These are phyloP conservation scores for Dovyalis caffra DNA, from an alignment of 345 rosid genomes.

Conservation along the genomic window DNA sequence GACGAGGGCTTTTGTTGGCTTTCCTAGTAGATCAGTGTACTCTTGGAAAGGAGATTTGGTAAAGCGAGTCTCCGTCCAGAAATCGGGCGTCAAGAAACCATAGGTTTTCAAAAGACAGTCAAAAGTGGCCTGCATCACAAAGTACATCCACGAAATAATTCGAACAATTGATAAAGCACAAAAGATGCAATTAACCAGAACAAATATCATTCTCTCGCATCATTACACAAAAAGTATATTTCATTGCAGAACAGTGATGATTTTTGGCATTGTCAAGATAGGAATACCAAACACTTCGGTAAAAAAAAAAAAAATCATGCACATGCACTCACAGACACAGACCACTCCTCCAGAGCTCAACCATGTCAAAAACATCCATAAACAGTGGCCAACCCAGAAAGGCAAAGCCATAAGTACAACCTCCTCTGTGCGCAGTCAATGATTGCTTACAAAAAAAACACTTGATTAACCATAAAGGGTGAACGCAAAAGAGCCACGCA, in stretches of 20 bases:
- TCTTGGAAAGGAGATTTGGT: conserved; percentile 59
- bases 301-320: too few relatives aligned
- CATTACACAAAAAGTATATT: background rate
- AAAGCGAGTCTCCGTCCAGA: conserved; percentile 68
- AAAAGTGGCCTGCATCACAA: conserved; percentile 52
- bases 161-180: background rate
- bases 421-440: too few relatives aligned
- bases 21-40: conserved; percentile 49
- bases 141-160: background rate
- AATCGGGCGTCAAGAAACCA: conserved; percentile 73
- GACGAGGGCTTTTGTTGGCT: conserved; percentile 37
- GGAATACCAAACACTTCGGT: too few relatives aligned
- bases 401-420: too few relatives aligned
- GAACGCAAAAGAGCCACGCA: too few relatives aligned
- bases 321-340: too few relatives aligned
- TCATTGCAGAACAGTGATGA: too few relatives aligned
- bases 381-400: too few relatives aligned
- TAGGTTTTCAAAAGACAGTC: conserved; percentile 69
- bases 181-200: background rate
- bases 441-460: too few relatives aligned
- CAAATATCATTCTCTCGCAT: background rate
- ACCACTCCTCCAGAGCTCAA: too few relatives aligned
- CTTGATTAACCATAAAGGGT: too few relatives aligned
- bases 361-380: too few relatives aligned
- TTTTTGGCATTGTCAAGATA: background rate